Evolutionary conservation across 2,329 filamentous ascomycete genomes (phyloP).

Genomic region (Fusarium marasasianum): DNA sequence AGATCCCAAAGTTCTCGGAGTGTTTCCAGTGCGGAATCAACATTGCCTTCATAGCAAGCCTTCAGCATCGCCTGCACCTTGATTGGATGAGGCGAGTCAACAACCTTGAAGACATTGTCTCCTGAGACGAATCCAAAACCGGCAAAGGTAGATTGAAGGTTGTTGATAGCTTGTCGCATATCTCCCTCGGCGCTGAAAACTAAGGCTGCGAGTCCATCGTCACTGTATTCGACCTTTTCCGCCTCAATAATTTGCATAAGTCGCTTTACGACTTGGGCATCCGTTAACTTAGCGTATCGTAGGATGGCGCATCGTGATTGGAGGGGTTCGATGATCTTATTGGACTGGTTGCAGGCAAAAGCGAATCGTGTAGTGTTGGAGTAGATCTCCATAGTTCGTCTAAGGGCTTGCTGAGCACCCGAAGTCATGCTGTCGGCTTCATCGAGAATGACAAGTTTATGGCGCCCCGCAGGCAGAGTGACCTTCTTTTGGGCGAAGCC

Average conservation of each 20-base stretch:
- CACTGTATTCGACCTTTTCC: conserved; percentile 88
- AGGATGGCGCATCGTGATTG: conserved; percentile 97
- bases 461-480: conserved; percentile 86
- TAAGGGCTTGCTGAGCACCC: conserved; percentile 92
- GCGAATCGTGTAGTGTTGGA: conserved; percentile 95
- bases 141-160: conserved; percentile 90
- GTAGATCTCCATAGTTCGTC: conserved; percentile 99
- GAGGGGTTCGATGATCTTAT: conserved; percentile 99
- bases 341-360: conserved; percentile 98
- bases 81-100: conserved; percentile 96
- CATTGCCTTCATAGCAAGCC: conserved; percentile 90
- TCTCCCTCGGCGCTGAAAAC: conserved; percentile 98
- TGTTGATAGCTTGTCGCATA: conserved; percentile 99
- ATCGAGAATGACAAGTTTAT: conserved; percentile 97
- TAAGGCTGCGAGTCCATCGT: conserved; percentile 93
- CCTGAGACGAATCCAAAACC: conserved; percentile 98
- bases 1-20: conserved; percentile 93
- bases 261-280: conserved; percentile 90
- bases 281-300: conserved; percentile 90
- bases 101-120: conserved; percentile 97
- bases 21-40: conserved; percentile 86
- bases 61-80: conserved; percentile 99
- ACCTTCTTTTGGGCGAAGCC: conserved; percentile 99
- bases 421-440: conserved; percentile 99
- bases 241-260: conserved; percentile 92